A percentile compares a stretch with the other conserved stretches of the same genome.
These are phyloP conservation scores for Psophocarpus tetragonolobus DNA, from an alignment of 306 rosid genomes.

Conservation along the genomic window DNA sequence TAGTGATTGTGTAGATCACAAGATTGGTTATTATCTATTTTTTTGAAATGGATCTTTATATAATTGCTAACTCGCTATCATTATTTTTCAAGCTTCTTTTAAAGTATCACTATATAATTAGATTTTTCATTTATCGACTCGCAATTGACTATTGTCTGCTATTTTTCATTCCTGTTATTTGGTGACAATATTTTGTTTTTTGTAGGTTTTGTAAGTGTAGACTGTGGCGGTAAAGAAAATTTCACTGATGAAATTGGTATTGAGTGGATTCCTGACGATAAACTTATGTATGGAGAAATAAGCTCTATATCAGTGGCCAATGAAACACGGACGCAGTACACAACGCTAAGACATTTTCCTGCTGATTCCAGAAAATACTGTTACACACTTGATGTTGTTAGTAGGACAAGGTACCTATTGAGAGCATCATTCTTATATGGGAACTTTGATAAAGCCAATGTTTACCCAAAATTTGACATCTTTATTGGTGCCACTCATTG, in stretches of 20 bases:
- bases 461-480: conserved; percentile 90
- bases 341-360: conserved; percentile 73
- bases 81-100: conserved; percentile 11
- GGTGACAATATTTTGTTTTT: conserved; percentile 26
- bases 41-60: neutral
- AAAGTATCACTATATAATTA: neutral
- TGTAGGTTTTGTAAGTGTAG: conserved; percentile 89
- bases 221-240: conserved; percentile 79
- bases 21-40: neutral
- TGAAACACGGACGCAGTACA: conserved; percentile 76
- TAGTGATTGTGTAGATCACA: neutral
- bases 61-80: neutral
- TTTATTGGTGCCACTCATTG: conserved; percentile 93
- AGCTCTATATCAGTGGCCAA: conserved; percentile 60
- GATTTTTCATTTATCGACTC: neutral
- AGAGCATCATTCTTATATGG: conserved; percentile 94
- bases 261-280: conserved; percentile 72
- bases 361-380: conserved; percentile 93
- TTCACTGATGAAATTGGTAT: conserved; percentile 85
- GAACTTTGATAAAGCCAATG: conserved; percentile 81
- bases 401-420: conserved; percentile 86
- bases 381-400: conserved; percentile 69
- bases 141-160: neutral
- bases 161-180: conserved; percentile 2
- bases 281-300: conserved; percentile 57